A percentile compares a stretch with the other conserved stretches of the same genome.
Conservation (phyloP, 2,329 filamentous ascomycete species). For the Stagonosporopsis rhizophila region DNA sequence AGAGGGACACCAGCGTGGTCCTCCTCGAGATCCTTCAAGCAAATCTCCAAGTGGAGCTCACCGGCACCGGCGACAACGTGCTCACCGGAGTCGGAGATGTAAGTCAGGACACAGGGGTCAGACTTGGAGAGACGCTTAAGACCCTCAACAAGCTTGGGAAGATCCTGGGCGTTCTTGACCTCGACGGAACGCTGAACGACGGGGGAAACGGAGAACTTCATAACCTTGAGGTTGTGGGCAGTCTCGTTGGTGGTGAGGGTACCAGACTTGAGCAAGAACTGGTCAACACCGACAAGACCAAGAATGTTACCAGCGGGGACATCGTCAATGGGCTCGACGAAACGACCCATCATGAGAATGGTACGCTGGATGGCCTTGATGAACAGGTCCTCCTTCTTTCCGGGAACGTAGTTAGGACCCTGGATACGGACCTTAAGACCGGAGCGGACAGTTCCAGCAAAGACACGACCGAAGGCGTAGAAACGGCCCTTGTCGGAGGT, state of each 20-base stretch:
- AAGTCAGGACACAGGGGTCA: conserved; percentile 95
- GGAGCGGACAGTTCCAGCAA: conserved; percentile 95
- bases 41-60: conserved; percentile 99
- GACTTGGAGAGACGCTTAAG: conserved; percentile 99
- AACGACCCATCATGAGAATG: conserved; percentile 99
- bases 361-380: conserved; percentile 99
- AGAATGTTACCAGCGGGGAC: conserved; percentile 99
- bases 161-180: conserved; percentile 99
- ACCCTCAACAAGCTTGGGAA: conserved; percentile 99
- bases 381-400: conserved; percentile 99
- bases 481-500: conserved; percentile 99
- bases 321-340: conserved; percentile 98
- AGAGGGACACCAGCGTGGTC: conserved; percentile 99
- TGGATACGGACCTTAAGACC: conserved; percentile 99
- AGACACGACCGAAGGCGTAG: conserved; percentile 99
- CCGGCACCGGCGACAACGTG: conserved; percentile 98
- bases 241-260: conserved; percentile 97
- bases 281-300: conserved; percentile 98
- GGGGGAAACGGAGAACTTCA: conserved; percentile 99
- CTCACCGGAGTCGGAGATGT: conserved; percentile 91
- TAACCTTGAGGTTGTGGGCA: conserved; percentile 99
- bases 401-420: conserved; percentile 97
- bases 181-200: conserved; percentile 98
- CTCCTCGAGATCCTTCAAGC: conserved; percentile 99
- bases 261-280: conserved; percentile 99